A percentile compares a stretch with the other conserved stretches of the same genome.
Evolutionary conservation across 177 flowering plant genomes (phyloP).

Genomic region (Vitis hybrid): DNA sequence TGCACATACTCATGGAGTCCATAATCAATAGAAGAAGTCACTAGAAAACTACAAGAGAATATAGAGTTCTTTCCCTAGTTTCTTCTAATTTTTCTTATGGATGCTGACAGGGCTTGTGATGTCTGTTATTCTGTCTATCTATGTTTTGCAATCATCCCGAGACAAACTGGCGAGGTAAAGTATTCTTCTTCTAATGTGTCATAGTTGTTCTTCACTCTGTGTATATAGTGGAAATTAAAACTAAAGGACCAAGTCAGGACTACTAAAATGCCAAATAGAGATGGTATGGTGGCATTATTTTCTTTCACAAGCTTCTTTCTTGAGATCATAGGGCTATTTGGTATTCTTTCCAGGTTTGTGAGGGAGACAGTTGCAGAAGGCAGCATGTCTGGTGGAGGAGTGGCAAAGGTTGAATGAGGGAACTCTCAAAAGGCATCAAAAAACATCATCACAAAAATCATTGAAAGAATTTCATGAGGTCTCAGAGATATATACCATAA

Average conservation of each 20-base stretch:
- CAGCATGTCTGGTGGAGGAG: conserved; percentile 63
- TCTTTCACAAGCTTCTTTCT: too few species aligned
- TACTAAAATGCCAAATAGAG: neutral
- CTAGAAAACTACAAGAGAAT: neutral
- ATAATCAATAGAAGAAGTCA: neutral
- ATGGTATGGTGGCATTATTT: neutral
- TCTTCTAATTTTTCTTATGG: conserved; percentile 1
- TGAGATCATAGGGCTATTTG: neutral
- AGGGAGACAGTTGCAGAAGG: conserved; percentile 89
- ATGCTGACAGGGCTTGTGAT: conserved; percentile 59
- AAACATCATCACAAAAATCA: too few species aligned
- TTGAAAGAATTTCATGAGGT: too few species aligned
- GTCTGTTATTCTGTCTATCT: conserved; percentile 77
- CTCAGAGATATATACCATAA: too few species aligned
- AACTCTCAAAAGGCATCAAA: neutral
- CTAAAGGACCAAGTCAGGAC: too few species aligned
- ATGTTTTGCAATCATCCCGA: conserved; percentile 85
- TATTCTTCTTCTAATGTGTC: neutral
- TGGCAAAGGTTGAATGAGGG: conserved; percentile 83
- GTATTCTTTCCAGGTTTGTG: conserved; percentile 68
- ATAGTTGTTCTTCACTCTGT: neutral
- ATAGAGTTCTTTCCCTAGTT: neutral
- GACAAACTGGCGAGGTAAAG: conserved; percentile 82
- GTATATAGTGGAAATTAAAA: neutral
- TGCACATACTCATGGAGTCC: too few species aligned